phyloP scores from a whole-genome alignment of 1,284 basidiomycete species.

The Exobasidium rhododendri region DNA sequence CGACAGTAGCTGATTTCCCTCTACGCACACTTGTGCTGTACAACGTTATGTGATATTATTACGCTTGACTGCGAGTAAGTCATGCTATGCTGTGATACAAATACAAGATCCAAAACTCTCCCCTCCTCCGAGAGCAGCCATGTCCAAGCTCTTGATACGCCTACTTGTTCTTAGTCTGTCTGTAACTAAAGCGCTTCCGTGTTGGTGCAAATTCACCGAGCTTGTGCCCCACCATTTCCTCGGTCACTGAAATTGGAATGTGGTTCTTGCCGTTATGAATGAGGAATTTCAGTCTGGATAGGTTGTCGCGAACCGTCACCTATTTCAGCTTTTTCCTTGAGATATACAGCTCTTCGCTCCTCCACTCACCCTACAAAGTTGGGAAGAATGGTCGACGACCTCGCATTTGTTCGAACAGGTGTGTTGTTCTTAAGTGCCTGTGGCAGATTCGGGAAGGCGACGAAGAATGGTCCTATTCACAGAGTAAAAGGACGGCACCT shows the following conservation, averaged over 20 bases:
- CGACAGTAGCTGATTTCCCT: too few species aligned
- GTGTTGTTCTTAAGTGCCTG: constrained; percentile 78
- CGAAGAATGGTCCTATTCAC: constrained; percentile 85
- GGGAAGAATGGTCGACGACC: constrained; percentile 88
- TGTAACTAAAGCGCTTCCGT: constrained; percentile 62
- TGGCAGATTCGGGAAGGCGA: constrained; percentile 84
- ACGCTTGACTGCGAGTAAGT: too few species aligned
- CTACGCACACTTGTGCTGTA: too few species aligned
- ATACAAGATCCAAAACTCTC: too few species aligned
- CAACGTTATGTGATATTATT: too few species aligned
- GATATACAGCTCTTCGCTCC: background rate
- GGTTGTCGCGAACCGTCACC: too few species aligned
- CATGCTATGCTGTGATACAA: too few species aligned
- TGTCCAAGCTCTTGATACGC: too few species aligned
- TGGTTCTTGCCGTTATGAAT: constrained; percentile 95
- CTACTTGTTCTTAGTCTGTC: constrained; percentile 48
- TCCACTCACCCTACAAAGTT: constrained; percentile 50
- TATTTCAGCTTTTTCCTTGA: background rate
- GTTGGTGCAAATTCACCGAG: constrained; percentile 91
- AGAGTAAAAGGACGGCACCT: background rate
- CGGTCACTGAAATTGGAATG: constrained; percentile 77
- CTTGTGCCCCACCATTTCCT: constrained; percentile 99
- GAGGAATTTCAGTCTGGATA: constrained; percentile 67
- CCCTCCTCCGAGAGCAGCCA: too few species aligned
- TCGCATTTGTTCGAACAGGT: constrained; percentile 82